phyloP scores from a whole-genome alignment of 306 rosid genomes.

The Crataegus laevigata region DNA sequence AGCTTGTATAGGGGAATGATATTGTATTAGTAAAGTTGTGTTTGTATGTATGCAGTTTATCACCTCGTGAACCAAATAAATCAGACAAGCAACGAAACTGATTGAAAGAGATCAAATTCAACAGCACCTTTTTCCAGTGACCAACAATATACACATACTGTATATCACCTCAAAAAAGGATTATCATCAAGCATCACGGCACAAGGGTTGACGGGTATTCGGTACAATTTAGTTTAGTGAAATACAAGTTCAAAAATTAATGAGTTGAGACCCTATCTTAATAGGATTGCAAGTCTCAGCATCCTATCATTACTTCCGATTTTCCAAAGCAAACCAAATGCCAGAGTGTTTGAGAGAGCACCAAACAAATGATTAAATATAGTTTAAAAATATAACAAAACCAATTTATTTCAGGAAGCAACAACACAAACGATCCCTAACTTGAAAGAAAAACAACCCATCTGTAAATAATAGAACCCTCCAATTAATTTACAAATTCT shows the following conservation, averaged over 20 bases:
- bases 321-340: background rate
- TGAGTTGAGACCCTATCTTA: background rate
- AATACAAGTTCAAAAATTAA: background rate
- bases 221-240: background rate
- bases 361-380: background rate
- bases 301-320: background rate
- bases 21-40: too few relatives aligned
- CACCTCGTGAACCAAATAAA: background rate
- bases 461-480: constrained; percentile 16
- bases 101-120: background rate
- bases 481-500: constrained; percentile 14
- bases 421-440: background rate
- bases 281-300: background rate
- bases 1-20: too few relatives aligned
- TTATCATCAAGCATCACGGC: background rate
- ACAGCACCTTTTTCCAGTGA: background rate
- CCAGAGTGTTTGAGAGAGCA: background rate
- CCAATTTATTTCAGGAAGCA: background rate
- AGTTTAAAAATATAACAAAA: background rate
- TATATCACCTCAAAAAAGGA: background rate
- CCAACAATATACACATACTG: too few relatives aligned
- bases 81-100: background rate
- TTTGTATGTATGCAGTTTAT: too few relatives aligned
- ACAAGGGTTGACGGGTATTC: background rate
- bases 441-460: background rate